A percentile compares a stretch with the other conserved stretches of the same genome.
phyloP scores from a whole-genome alignment of 2,329 filamentous ascomycete species.

The Pyricularia sp. region DNA sequence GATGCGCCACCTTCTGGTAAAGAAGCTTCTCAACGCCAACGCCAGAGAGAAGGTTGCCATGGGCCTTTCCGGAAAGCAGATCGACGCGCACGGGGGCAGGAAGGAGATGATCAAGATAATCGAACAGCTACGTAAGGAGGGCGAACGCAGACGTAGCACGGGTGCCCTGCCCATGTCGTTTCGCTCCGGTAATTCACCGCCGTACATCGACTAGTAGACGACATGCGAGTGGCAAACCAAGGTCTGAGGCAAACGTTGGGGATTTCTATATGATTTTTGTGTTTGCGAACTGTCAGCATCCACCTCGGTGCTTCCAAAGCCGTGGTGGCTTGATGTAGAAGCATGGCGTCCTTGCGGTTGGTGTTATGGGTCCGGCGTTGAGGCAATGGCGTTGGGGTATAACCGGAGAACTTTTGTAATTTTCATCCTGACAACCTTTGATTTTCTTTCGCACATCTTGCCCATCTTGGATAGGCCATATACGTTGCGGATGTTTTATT shows the following conservation, averaged over 20 bases:
- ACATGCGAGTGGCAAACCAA: background rate
- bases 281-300: background rate
- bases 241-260: background rate
- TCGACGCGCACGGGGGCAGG: slow-evolving; percentile 66
- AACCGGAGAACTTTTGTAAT: background rate
- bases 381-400: background rate
- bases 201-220: slow-evolving; percentile 27
- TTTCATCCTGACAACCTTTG: background rate
- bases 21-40: slow-evolving; percentile 66
- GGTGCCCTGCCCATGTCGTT: background rate
- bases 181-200: slow-evolving; percentile 17
- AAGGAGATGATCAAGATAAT: slow-evolving; percentile 90
- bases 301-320: background rate
- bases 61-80: slow-evolving; percentile 75
- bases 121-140: slow-evolving; percentile 74
- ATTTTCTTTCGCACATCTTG: background rate
- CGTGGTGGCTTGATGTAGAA: background rate
- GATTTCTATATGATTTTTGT: background rate
- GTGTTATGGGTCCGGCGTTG: background rate
- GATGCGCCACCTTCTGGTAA: slow-evolving; percentile 87
- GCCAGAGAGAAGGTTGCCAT: slow-evolving; percentile 81
- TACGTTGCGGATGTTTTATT: background rate
- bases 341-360: background rate
- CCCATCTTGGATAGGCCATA: background rate
- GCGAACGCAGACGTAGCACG: slow-evolving; percentile 53